Percentiles rank a stretch among this genome's conserved stretches.
Evolutionary conservation across 1,284 basidiomycete species (phyloP).

Genomic region (Athelia sp.): DNA sequence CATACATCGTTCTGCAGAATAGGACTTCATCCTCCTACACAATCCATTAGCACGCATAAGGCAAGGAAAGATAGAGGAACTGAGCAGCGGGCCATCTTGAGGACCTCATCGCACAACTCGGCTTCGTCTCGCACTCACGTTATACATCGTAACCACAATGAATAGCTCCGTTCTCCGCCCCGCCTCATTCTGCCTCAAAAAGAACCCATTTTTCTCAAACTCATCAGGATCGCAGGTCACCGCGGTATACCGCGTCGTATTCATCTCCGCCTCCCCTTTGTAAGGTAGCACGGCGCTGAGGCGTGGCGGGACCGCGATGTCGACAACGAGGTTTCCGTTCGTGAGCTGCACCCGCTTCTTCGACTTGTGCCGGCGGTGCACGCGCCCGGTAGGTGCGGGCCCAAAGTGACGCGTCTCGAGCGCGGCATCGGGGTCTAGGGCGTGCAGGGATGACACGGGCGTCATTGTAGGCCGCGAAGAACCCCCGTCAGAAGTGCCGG

Average conservation of each 20-base stretch:
- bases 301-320: slow-evolving; percentile 81
- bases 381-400: slow-evolving; percentile 77
- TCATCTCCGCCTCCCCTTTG: slow-evolving; percentile 80
- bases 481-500: neutral
- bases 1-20: slow-evolving; percentile 93
- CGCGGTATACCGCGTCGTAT: slow-evolving; percentile 79
- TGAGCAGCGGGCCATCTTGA: too few species aligned
- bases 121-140: too few species aligned
- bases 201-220: slow-evolving; percentile 80
- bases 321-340: slow-evolving; percentile 84
- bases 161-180: slow-evolving; percentile 88
- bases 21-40: slow-evolving; percentile 88
- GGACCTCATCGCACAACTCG: too few species aligned
- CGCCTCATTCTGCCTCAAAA: slow-evolving; percentile 80
- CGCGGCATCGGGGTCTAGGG: slow-evolving; percentile 35
- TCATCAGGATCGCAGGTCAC: slow-evolving; percentile 94
- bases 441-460: slow-evolving; percentile 32
- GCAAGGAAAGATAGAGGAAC: neutral
- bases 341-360: slow-evolving; percentile 70
- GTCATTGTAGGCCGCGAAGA: slow-evolving; percentile 32
- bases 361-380: slow-evolving; percentile 68
- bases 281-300: slow-evolving; percentile 82
- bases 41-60: slow-evolving; percentile 2
- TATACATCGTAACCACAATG: slow-evolving; percentile 96
- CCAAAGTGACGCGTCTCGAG: slow-evolving; percentile 79